A percentile compares a stretch with the other conserved stretches of the same genome.
Conservation (phyloP, 108 stramenopile genomes). For the Cyclotella sp. region DNA sequence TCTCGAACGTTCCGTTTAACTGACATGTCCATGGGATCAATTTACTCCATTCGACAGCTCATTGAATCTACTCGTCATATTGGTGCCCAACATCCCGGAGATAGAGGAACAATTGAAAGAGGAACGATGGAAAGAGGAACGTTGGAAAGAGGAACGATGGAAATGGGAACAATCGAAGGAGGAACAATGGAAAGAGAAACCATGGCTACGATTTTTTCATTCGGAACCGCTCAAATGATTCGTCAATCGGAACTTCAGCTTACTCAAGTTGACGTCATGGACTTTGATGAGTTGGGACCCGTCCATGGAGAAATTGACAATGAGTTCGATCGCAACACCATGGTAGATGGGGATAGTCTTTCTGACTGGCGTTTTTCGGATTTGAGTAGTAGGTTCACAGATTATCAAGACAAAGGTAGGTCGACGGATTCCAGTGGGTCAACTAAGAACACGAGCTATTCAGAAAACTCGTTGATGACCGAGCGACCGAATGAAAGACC, state of each 20-base stretch:
- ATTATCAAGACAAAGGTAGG: neutral
- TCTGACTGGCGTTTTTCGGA: conserved; percentile 32
- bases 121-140: too few relatives aligned
- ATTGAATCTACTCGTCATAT: conserved; percentile 3
- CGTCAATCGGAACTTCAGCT: conserved; percentile 20
- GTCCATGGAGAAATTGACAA: conserved; percentile 1
- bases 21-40: conserved; percentile 26
- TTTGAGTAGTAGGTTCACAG: conserved; percentile 1
- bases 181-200: too few relatives aligned
- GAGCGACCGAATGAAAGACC: neutral
- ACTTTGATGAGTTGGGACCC: conserved; percentile 14
- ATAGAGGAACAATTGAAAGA: conserved; percentile 10
- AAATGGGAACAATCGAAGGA: too few relatives aligned
- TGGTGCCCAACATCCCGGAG: neutral
- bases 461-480: neutral
- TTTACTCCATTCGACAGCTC: conserved; percentile 28
- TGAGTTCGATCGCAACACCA: neutral
- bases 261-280: conserved; percentile 24
- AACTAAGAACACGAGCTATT: conserved; percentile 5
- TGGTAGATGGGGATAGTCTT: neutral
- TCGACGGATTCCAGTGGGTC: neutral
- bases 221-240: conserved; percentile 28
- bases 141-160: too few relatives aligned
- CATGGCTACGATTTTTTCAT: neutral
- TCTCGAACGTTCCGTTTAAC: neutral